Base-by-base conservation (phyloP, 1,139 yeast species). In the Candida glucosophila region DNA sequence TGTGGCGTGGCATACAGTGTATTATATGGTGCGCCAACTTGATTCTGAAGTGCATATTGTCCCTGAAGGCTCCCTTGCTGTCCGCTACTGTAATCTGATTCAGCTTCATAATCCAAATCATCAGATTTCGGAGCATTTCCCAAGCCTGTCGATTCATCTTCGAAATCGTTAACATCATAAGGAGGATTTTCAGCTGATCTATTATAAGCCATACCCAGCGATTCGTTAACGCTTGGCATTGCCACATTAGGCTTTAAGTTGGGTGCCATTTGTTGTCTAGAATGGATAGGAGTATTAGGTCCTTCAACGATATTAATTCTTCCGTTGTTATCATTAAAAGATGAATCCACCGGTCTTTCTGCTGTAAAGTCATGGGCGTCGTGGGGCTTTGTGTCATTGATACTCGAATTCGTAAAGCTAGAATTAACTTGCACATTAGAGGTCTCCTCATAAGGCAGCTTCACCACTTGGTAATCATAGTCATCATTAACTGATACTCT, bases 1-100 rank as follows among this genome's bases (percentile, higher is more conserved):
- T 19, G 5, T 13, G 6, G 12, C 20, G 6, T n/a, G n/a, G n/a
- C 5, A 19, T n/a, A 10, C 22, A 19, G 11, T 10, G n/a, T n/a
- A n/a, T n/a, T n/a, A n/a, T 14, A 15, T n/a, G n/a, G n/a, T n/a
- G n/a, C n/a, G n/a, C n/a, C n/a, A n/a, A n/a, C n/a, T n/a, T 22
- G 13, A 11, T 19, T 20, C 10, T 24, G 31, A 6, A 35, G 37
- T 22, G 38, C 54, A 39, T 74, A 77, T 22, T 56, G 56, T 10
- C 83, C 81, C 43, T 80, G 79, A n/a, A 73, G 63, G 5, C 77
- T 85, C 42, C 92, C 58, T 51, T 81, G 92, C 7, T 90, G 77
- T 4, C 81, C 82, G 27, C 86, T 76, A 0, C 93, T 82, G 45
- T 79, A 78, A 41, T 77, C 78, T 0, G 92, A 80, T 15, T 57